These are phyloP conservation scores for Phoma sp. DNA, from an alignment of 2,329 filamentous ascomycete genomes.

Conservation along the genomic window DNA sequence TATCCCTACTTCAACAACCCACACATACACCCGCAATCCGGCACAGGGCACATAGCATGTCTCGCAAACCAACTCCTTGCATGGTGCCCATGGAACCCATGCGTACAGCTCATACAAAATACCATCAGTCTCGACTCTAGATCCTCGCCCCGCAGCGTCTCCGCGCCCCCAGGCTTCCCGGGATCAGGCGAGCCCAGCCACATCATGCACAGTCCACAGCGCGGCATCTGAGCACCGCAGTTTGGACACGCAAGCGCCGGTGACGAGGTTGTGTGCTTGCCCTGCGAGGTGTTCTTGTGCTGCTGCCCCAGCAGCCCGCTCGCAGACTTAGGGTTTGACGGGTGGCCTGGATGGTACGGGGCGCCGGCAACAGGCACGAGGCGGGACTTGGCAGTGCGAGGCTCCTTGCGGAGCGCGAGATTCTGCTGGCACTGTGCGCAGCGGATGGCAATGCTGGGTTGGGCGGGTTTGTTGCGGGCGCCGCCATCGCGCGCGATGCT, in stretches of 20 bases:
- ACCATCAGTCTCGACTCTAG: slow-evolving; percentile 62
- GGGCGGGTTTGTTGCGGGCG: slow-evolving; percentile 67
- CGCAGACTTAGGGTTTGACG: slow-evolving; percentile 7
- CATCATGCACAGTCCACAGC: slow-evolving; percentile 66
- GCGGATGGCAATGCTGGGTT: slow-evolving; percentile 72
- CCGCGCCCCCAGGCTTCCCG: slow-evolving; percentile 47
- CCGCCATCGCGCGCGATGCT: slow-evolving; percentile 67
- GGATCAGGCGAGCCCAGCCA: slow-evolving; percentile 67
- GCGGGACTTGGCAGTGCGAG: slow-evolving; percentile 21
- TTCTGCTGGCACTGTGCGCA: slow-evolving; percentile 74
- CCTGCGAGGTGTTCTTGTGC: slow-evolving; percentile 14
- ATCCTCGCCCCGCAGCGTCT: slow-evolving; percentile 50
- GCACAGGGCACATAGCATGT: slow-evolving; percentile 61
- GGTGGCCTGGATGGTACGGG: slow-evolving; percentile 5
- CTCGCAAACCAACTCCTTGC: slow-evolving; percentile 66
- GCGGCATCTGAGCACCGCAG: slow-evolving; percentile 67
- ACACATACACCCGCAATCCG: slow-evolving; percentile 62
- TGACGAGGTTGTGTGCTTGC: slow-evolving; percentile 12
- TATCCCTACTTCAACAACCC: slow-evolving; percentile 44
- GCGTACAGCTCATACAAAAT: slow-evolving; percentile 68
- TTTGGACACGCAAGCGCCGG: slow-evolving; percentile 64
- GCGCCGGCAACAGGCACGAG: slow-evolving; percentile 27
- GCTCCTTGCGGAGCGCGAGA: slow-evolving; percentile 52
- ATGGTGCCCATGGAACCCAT: slow-evolving; percentile 69
- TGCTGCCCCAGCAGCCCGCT: not conserved